phyloP scores from a whole-genome alignment of 2,329 filamentous ascomycete species.

The Microdochium paspali region DNA sequence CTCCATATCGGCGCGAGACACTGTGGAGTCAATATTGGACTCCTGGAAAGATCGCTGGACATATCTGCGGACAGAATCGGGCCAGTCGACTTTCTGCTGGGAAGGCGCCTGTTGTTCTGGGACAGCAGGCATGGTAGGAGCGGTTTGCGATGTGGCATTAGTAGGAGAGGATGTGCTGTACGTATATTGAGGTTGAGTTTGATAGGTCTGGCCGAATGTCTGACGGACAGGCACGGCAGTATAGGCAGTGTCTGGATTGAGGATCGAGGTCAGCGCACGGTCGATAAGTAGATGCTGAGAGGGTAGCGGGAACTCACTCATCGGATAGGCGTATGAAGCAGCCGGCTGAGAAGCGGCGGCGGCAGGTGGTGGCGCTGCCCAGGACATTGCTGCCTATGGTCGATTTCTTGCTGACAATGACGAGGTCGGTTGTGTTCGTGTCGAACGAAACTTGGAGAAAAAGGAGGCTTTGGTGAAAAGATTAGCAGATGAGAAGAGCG shows the following conservation, averaged over 20 bases:
- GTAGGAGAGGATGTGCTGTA: constrained; percentile 16
- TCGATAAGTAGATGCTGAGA: background rate
- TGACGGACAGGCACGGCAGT: constrained; percentile 32
- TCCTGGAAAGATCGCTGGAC: constrained; percentile 82
- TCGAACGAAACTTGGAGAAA: constrained; percentile 1
- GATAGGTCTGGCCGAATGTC: constrained; percentile 21
- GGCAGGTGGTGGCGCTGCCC: constrained; percentile 14
- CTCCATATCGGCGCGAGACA: constrained; percentile 65
- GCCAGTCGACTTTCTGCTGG: constrained; percentile 64
- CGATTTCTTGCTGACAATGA: background rate
- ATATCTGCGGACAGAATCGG: constrained; percentile 73
- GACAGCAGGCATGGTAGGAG: constrained; percentile 15
- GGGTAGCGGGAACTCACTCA: constrained; percentile 7
- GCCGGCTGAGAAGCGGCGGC: constrained; percentile 16
- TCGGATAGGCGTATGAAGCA: constrained; percentile 13
- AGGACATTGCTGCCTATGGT: constrained; percentile 14
- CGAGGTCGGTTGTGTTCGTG: background rate
- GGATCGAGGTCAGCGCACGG: constrained; percentile 16
- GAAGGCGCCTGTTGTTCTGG: constrained; percentile 12
- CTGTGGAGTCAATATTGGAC: constrained; percentile 54
- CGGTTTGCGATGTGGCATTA: constrained; percentile 20
- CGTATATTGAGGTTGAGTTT: constrained; percentile 18
- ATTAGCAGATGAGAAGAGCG: background rate
- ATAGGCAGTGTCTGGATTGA: constrained; percentile 26
- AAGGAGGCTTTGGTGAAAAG: constrained; percentile 3